Evolutionary conservation across 108 stramenopile species (phyloP).

Genomic region (Skeletonema grethae): DNA sequence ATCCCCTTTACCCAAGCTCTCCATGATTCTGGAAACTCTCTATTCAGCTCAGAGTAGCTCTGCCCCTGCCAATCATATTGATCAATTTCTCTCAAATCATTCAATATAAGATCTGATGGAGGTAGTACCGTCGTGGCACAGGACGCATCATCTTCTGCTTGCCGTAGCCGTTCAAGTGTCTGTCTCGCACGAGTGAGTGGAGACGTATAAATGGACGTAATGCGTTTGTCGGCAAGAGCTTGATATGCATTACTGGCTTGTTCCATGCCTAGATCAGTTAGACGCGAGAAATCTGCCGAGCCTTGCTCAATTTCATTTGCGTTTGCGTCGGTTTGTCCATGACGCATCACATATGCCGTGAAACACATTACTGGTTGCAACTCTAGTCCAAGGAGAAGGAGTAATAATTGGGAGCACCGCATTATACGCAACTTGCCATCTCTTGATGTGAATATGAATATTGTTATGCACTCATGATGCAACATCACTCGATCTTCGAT

Average conservation of each 20-base stretch:
- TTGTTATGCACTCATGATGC: too few species aligned
- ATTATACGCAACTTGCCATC: too few species aligned
- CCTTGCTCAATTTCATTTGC: conserved; percentile 42
- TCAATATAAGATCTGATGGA: conserved; percentile 14
- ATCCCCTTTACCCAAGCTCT: conserved; percentile 45
- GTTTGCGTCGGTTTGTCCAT: conserved; percentile 56
- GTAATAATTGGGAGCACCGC: too few species aligned
- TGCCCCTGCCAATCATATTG: conserved; percentile 51
- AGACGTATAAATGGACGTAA: conserved; percentile 27
- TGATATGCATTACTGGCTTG: conserved; percentile 32
- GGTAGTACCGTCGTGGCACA: neutral
- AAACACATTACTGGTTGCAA: neutral
- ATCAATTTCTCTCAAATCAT: conserved; percentile 53
- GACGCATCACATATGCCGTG: conserved; percentile 36
- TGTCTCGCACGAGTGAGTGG: conserved; percentile 44
- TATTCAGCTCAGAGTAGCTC: conserved; percentile 18
- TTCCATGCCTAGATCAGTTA: conserved; percentile 37
- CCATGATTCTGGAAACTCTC: conserved; percentile 29
- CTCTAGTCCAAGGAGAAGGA: neutral
- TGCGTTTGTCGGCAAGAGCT: neutral
- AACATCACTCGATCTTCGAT: too few species aligned
- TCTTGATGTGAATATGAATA: too few species aligned
- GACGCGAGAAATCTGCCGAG: conserved; percentile 43
- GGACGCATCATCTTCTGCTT: neutral
- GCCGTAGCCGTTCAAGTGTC: conserved; percentile 24